Evolutionary conservation across 2,329 filamentous ascomycete species (phyloP).

Genomic region (Stachybotrys echinatus): DNA sequence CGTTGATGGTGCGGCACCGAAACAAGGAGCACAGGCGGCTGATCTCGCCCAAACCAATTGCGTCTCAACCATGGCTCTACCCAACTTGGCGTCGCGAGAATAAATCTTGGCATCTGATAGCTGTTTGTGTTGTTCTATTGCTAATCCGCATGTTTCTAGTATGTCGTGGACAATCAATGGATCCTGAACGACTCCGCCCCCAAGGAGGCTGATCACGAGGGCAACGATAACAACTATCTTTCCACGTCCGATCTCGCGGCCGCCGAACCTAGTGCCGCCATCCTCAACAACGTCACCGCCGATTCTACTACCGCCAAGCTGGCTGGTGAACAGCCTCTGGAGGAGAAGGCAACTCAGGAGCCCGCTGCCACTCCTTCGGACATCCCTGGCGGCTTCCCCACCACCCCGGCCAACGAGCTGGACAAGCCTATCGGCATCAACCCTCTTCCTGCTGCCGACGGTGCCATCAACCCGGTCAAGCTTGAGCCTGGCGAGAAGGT

Average conservation of each 20-base stretch:
- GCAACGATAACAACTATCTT: slow-evolving; percentile 92
- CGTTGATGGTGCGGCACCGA: no score
- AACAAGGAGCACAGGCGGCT: no score
- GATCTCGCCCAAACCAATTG: not conserved
- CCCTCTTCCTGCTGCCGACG: slow-evolving; percentile 57
- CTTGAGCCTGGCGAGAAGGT: slow-evolving; percentile 77
- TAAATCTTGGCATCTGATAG: no score
- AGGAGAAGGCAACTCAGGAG: slow-evolving; percentile 20
- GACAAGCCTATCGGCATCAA: slow-evolving; percentile 52
- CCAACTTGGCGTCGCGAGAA: no score
- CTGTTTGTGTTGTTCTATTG: no score
- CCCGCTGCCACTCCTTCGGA: slow-evolving; percentile 24
- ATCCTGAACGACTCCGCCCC: slow-evolving; percentile 74
- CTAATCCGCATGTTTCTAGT: no score
- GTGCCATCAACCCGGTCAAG: slow-evolving; percentile 72
- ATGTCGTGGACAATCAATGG: slow-evolving; percentile 93
- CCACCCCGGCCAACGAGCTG: slow-evolving; percentile 56
- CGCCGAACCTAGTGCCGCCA: slow-evolving; percentile 39
- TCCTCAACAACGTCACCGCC: slow-evolving; percentile 64
- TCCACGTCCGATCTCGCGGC: slow-evolving; percentile 62
- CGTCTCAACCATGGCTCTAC: not conserved
- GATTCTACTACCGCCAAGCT: slow-evolving; percentile 67
- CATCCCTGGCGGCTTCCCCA: slow-evolving; percentile 49
- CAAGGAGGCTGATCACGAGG: slow-evolving; percentile 74
- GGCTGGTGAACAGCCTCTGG: slow-evolving; percentile 54